Base-by-base conservation (phyloP, 177 flowering plant genomes). In the Vitis hybrid region DNA sequence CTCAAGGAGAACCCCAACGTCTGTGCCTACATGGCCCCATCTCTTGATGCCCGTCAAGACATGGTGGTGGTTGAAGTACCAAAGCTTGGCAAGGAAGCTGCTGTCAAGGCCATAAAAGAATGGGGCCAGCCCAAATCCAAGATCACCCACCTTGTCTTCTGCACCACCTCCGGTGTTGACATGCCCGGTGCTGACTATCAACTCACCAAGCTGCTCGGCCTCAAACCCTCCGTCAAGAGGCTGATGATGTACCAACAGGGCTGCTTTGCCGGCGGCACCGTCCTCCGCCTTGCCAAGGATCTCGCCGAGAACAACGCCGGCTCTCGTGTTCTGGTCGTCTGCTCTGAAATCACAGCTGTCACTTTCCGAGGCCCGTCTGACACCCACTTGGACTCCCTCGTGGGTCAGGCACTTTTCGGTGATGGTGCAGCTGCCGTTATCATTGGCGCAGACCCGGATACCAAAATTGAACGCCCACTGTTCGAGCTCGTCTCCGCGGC, bases 101-200 rank as follows among this genome's bases (percentile, higher is more conserved):
- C 90, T 1, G 26, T 65, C 8, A 81, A 80, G 69, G 87, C 90
- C 65, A 87, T 87, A 57, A 82, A 85, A 64, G 91, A 87, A 52
- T 87, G 90, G 90, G 90, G 90, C 1, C 88, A 83, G 45, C 82
- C 88, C 55, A 83, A 83, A 60, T 84, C 90, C 15, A 83, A 82
- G 74, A 84, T 86, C 81, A 86, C 90, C 56, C 90, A 86, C 72
- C 79, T 84, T 15, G 65, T 87, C 19, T 82, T 87, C 81, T 84
- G 90, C 72, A 85, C 90, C 60, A 83, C 87, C 57, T 74, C 85
- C 9, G 83, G 88, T 13, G 87, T 83, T 3, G 88, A 83, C 83
- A 85, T 85, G 87, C 90, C 90, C 17, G 90, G 90, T 2, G 87
- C 85, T 3, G 90, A 87, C 79, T 83, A 83, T 79, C 85, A 83